Percentiles rank a stretch among this genome's conserved stretches.
phyloP scores from a whole-genome alignment of 2,329 filamentous ascomycete species.

The Microsporum canis region DNA sequence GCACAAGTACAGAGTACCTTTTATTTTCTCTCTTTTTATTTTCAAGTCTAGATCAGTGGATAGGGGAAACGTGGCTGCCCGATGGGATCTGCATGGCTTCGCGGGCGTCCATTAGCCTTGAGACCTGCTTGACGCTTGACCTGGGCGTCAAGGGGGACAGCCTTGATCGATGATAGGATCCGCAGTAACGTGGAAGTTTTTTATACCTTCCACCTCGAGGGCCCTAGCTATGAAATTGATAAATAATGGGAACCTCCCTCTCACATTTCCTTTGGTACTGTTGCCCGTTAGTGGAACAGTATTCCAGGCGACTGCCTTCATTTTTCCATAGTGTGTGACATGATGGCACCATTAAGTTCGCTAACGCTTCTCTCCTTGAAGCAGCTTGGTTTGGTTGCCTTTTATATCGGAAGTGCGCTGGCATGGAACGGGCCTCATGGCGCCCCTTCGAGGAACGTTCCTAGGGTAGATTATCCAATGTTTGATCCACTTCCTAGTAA shows the following conservation, averaged over 20 bases:
- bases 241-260: neutral
- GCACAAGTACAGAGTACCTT: neutral
- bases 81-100: neutral
- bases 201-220: neutral
- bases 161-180: neutral
- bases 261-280: too few species aligned
- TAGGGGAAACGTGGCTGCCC: neutral
- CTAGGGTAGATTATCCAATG: neutral
- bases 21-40: too few species aligned
- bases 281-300: neutral
- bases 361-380: neutral
- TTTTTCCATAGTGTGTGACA: neutral
- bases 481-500: slow-evolving; percentile 9
- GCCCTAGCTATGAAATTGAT: neutral
- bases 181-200: slow-evolving; percentile 2
- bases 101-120: neutral
- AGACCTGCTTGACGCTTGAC: neutral
- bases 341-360: neutral
- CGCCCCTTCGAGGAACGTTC: neutral
- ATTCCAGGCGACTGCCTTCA: neutral
- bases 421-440: neutral
- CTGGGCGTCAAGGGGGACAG: neutral
- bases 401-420: neutral
- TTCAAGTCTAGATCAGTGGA: neutral
- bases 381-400: neutral